A percentile compares a stretch with the other conserved stretches of the same genome.
Evolutionary conservation across 805 yeast species (phyloP).

Genomic region (Scheffersomyces stipitis): DNA sequence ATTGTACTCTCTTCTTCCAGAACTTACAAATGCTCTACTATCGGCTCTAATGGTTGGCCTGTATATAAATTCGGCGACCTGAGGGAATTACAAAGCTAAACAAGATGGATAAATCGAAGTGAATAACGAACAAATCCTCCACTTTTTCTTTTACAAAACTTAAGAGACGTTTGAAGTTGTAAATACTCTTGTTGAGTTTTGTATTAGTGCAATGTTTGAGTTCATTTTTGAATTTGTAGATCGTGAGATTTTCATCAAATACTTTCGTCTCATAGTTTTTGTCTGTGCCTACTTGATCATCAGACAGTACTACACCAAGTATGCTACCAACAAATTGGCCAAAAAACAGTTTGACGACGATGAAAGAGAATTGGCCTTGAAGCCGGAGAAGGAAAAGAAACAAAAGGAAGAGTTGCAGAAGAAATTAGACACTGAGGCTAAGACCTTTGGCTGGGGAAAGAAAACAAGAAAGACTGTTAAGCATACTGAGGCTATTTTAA

Average conservation of each 20-base stretch:
- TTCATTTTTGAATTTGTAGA: conserved; percentile 37
- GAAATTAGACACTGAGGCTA: conserved; percentile 37
- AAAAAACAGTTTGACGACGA: conserved; percentile 48
- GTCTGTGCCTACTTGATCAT: conserved; percentile 64
- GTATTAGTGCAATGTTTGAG: conserved; percentile 21
- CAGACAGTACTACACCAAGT: conserved; percentile 56
- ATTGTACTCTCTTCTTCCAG: too few relatives aligned
- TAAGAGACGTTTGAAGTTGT: not conserved
- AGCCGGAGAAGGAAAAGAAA: conserved; percentile 33
- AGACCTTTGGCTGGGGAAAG: conserved; percentile 78
- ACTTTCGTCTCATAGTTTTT: conserved; percentile 48
- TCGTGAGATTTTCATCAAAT: conserved; percentile 42
- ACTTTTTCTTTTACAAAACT: too few relatives aligned
- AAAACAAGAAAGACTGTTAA: conserved; percentile 61
- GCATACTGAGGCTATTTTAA: conserved; percentile 53
- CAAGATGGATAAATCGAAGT: too few relatives aligned
- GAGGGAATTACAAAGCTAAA: too few relatives aligned
- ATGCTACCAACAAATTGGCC: conserved; percentile 56
- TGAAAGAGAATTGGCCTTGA: conserved; percentile 38
- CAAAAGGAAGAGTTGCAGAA: conserved; percentile 33
- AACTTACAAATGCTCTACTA: too few relatives aligned
- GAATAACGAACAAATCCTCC: too few relatives aligned
- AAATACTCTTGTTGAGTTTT: not conserved
- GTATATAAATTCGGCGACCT: too few relatives aligned
- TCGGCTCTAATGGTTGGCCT: too few relatives aligned